Evolutionary conservation across 2,329 filamentous ascomycete species (phyloP), one percentile per base, ranked within the genome.

Genomic region (Bipolaris cookei): DNA sequence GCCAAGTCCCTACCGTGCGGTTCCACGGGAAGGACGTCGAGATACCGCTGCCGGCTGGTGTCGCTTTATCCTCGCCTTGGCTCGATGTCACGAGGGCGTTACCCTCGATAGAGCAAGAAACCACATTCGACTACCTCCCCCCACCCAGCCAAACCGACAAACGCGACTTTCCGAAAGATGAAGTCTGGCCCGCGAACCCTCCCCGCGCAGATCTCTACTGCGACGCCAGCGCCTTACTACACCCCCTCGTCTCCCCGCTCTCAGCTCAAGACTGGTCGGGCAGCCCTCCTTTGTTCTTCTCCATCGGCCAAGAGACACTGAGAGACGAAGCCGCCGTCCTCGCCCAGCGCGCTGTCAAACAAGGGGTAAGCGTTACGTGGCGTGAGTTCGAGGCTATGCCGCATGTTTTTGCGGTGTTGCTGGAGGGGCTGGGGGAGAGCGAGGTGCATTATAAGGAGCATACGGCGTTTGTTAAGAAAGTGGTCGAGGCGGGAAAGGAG

Each of bases 371-470:
- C 0, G 84, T 93, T 0, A 80, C 85, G 3, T 89, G 87, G 67
- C 86, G 90, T 71, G 85, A 91, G 76, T 95, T 87, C 71, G 88
- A 92, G 72, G 88, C 86, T 3, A 94, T 94, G 90, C 90, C 91
- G 51, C 90, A 93, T 76, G 86, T 85, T 64, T 94, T 83, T 63
- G 75, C 69, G 0, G 75, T 81, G 75, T 57, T 82, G 53, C 57
- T 82, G 3, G 78, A 79, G n/a, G 54, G 62, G 1, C 52, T 75
- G 2, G 46, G 61, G 3, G 73, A 61, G 0, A 64, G 70, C 6
- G 56, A 67, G 6, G 59, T 75, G 51, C 78, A 77, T 67, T 64
- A 79, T 18, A 67, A 65, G 6, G 74, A 74, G 42, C 79, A 74
- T 67, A 76, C 70, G 0, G 59, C 61, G 47, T 77, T 76, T 47